Evolutionary conservation across 163 green algal species (phyloP).

Genomic region (Trebouxiophyceae sp.): DNA sequence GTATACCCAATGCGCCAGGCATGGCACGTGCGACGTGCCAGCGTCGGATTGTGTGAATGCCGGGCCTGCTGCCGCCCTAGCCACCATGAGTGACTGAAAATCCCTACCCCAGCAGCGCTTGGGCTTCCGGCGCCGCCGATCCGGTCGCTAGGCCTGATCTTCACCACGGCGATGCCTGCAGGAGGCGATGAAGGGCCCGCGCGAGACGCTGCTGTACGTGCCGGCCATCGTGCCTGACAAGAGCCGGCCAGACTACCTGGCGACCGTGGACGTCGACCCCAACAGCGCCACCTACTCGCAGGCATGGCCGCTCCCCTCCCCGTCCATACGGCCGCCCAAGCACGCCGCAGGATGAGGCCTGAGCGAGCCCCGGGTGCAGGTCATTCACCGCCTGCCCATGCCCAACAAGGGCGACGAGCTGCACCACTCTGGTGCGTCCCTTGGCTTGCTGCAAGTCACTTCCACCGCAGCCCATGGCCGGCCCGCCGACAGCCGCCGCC

Average conservation of each 20-base stretch:
- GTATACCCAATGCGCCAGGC: too few species aligned
- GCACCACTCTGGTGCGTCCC: conserved; percentile 77
- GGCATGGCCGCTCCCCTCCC: conserved; percentile 13
- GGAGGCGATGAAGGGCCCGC: conserved; percentile 26
- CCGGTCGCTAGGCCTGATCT: too few species aligned
- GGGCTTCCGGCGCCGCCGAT: too few species aligned
- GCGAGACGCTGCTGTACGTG: conserved; percentile 68
- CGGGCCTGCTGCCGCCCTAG: too few species aligned
- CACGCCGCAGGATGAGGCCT: neutral
- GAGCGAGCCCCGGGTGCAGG: conserved; percentile 22
- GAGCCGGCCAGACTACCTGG: conserved; percentile 65
- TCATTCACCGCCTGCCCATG: conserved; percentile 69
- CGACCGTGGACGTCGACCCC: conserved; percentile 63
- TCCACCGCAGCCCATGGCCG: conserved; percentile 4
- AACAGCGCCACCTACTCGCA: conserved; percentile 48
- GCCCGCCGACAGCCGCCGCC: neutral
- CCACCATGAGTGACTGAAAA: too few species aligned
- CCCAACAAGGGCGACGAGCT: conserved; percentile 70
- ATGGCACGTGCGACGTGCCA: too few species aligned
- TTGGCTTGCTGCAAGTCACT: conserved; percentile 19
- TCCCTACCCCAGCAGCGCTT: too few species aligned
- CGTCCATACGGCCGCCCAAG: neutral
- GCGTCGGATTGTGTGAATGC: too few species aligned
- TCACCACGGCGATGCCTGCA: too few species aligned
- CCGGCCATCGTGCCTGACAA: conserved; percentile 45